phyloP scores from a whole-genome alignment of 2,329 filamentous ascomycete species.

The Parastagonospora nodorum region DNA sequence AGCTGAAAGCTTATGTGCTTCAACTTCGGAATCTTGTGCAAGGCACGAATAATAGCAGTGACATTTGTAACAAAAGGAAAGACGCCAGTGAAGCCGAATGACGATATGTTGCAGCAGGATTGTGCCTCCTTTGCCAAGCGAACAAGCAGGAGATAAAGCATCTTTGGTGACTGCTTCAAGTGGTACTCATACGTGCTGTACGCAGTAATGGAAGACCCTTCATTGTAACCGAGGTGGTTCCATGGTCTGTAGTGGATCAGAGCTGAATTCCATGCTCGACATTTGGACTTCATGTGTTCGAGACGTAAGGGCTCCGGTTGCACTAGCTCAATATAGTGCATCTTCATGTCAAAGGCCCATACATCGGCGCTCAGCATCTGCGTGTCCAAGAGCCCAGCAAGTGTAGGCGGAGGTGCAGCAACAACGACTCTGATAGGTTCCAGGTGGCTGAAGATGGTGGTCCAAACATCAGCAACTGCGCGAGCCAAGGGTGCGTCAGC shows the following conservation, averaged over 20 bases:
- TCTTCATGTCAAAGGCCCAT: slow-evolving; percentile 68
- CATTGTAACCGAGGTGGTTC: slow-evolving; percentile 70
- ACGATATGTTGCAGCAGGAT: slow-evolving; percentile 47
- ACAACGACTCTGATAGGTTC: slow-evolving; percentile 44
- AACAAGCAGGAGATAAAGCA: slow-evolving; percentile 58
- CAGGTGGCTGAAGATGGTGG: slow-evolving; percentile 30
- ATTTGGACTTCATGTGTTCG: slow-evolving; percentile 11
- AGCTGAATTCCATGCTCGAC: slow-evolving; percentile 24
- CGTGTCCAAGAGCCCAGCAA: slow-evolving; percentile 65
- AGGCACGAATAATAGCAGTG: slow-evolving; percentile 24
- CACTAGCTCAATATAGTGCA: slow-evolving; percentile 62
- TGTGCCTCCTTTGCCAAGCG: slow-evolving; percentile 30
- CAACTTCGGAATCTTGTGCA: slow-evolving; percentile 39
- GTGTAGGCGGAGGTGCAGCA: slow-evolving; percentile 63
- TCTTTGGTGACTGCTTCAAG: slow-evolving; percentile 65
- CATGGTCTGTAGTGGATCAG: slow-evolving; percentile 68
- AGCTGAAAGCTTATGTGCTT: slow-evolving; percentile 47
- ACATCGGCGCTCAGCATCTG: slow-evolving; percentile 62
- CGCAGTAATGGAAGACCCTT: slow-evolving; percentile 73
- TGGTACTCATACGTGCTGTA: slow-evolving; percentile 77
- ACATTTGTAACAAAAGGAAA: slow-evolving; percentile 71
- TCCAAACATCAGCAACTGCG: slow-evolving; percentile 51
- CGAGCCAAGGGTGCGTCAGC: slow-evolving; percentile 52
- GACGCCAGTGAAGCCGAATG: slow-evolving; percentile 65
- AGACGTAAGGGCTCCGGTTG: slow-evolving; percentile 13